Conservation (phyloP, 2,329 filamentous ascomycete species). For the Trichophyton simii region DNA sequence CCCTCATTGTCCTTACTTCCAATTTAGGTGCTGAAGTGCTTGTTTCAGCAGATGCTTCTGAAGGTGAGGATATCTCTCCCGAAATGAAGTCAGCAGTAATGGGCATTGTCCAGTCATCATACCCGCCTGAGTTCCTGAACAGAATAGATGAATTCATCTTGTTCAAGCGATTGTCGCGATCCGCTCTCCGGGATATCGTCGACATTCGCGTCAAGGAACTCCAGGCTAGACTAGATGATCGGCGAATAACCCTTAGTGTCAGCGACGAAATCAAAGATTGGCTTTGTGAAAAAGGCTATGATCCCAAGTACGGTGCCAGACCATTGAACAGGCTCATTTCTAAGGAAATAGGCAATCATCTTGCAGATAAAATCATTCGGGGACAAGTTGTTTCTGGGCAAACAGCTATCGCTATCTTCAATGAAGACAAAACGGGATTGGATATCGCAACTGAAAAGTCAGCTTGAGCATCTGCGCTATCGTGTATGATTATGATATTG, state of each 20-base stretch:
- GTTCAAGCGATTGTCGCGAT: slow-evolving; percentile 71
- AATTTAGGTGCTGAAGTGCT: slow-evolving; percentile 90
- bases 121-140: slow-evolving; percentile 92
- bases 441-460: slow-evolving; percentile 32
- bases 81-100: slow-evolving; percentile 70
- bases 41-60: slow-evolving; percentile 56
- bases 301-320: slow-evolving; percentile 79
- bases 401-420: slow-evolving; percentile 56
- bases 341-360: slow-evolving; percentile 74
- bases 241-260: slow-evolving; percentile 65
- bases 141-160: slow-evolving; percentile 94
- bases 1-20: slow-evolving; percentile 88
- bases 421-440: slow-evolving; percentile 47
- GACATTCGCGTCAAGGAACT: slow-evolving; percentile 82
- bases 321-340: slow-evolving; percentile 84
- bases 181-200: slow-evolving; percentile 78
- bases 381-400: slow-evolving; percentile 69
- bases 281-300: slow-evolving; percentile 82
- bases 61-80: slow-evolving; percentile 58
- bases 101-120: slow-evolving; percentile 62
- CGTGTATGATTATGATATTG: neutral
- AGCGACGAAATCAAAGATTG: slow-evolving; percentile 62
- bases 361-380: slow-evolving; percentile 85
- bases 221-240: slow-evolving; percentile 68
- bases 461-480: neutral